phyloP scores from a whole-genome alignment of 202 grass and related monocot genomes.

The Setaria viridis region DNA sequence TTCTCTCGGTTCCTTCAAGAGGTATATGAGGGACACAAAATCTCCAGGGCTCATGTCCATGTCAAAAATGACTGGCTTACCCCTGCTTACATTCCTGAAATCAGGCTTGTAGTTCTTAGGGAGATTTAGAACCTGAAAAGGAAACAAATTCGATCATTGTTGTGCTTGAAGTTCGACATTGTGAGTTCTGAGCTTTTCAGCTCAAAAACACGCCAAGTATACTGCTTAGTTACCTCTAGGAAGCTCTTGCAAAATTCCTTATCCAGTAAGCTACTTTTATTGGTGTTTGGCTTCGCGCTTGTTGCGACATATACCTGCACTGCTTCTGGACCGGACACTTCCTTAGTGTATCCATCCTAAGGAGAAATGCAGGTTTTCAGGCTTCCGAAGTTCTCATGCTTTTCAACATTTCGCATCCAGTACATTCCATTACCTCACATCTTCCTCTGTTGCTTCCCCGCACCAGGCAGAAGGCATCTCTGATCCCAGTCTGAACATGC shows the following conservation, averaged over 20 bases:
- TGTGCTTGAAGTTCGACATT: background rate
- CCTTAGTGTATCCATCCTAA: too few relatives aligned
- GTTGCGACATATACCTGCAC: too few relatives aligned
- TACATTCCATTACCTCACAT: background rate
- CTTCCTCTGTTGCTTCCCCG: too few relatives aligned
- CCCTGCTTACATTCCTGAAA: conserved; percentile 26
- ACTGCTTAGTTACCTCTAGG: background rate
- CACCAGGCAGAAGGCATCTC: background rate
- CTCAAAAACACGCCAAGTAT: background rate
- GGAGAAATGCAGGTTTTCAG: background rate
- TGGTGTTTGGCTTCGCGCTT: too few relatives aligned
- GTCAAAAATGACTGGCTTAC: too few relatives aligned
- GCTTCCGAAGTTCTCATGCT: background rate
- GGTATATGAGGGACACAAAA: too few relatives aligned
- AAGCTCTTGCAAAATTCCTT: too few relatives aligned
- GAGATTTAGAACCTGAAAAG: background rate
- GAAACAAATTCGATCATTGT: background rate
- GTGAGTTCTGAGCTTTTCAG: background rate
- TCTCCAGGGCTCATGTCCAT: too few relatives aligned
- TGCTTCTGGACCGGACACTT: too few relatives aligned
- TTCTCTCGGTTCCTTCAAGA: too few relatives aligned
- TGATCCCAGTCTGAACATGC: too few relatives aligned
- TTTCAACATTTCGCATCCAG: background rate
- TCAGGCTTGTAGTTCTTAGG: background rate
- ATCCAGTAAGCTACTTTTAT: too few relatives aligned